Conservation (phyloP, 2,329 filamentous ascomycete species). For the Botryosphaeria dothidea region DNA sequence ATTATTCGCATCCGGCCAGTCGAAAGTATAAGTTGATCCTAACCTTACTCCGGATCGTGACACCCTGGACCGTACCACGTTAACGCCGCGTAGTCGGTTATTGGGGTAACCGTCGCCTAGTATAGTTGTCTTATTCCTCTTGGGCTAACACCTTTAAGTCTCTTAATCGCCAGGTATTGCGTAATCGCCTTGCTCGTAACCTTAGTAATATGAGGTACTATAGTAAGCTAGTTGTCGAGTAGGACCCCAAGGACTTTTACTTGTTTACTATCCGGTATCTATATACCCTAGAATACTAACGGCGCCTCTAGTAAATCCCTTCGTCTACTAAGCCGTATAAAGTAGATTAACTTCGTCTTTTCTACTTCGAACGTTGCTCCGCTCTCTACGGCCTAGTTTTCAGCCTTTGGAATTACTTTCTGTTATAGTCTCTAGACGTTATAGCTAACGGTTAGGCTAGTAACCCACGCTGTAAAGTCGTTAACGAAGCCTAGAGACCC, state of each 20-base stretch:
- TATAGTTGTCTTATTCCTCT: constrained; percentile 6
- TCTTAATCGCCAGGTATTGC: not conserved
- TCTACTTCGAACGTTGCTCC: not conserved
- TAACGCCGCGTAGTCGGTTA: not conserved
- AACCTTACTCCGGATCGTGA: too few relatives aligned
- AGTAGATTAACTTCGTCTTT: not conserved
- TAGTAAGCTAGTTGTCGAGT: not conserved
- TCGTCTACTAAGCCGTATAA: not conserved
- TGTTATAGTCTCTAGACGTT: not conserved
- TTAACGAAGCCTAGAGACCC: constrained; percentile 12
- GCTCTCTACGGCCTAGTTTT: not conserved
- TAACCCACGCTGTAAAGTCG: constrained; percentile 4
- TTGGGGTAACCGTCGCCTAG: not conserved
- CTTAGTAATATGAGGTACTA: not conserved
- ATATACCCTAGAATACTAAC: not conserved
- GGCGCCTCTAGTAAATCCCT: not conserved
- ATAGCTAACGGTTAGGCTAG: not conserved
- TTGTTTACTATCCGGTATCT: not conserved
- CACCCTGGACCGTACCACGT: not conserved
- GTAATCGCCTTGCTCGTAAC: not conserved
- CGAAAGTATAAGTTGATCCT: too few relatives aligned
- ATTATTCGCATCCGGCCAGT: too few relatives aligned
- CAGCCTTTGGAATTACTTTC: not conserved
- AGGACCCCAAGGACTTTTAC: not conserved
- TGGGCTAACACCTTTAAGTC: constrained; percentile 2